Evolutionary conservation across 306 rosid genomes (phyloP).

Genomic region (Spatholobus suberectus): DNA sequence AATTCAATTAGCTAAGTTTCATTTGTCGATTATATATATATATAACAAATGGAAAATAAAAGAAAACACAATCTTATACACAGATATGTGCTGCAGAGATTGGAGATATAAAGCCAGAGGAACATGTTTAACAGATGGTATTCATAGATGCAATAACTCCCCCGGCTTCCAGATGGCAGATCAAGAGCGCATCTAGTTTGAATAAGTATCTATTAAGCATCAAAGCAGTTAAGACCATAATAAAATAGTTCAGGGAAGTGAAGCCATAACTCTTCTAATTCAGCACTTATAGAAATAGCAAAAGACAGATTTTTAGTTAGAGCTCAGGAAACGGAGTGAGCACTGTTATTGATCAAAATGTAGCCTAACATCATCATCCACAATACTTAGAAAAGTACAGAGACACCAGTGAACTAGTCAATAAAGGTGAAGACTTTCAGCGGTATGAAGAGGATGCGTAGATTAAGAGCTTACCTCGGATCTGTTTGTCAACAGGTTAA

Average conservation of each 20-base stretch:
- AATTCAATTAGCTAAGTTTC: conserved; percentile 30
- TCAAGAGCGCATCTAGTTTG: too few species aligned
- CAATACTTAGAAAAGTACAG: too few species aligned
- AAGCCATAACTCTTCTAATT: conserved; percentile 8
- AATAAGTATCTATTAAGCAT: conserved; percentile 77
- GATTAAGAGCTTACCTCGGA: too few species aligned
- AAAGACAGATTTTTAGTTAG: conserved; percentile 22
- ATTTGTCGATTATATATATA: neutral
- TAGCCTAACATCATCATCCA: conserved; percentile 94
- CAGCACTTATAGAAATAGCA: neutral
- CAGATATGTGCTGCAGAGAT: conserved; percentile 5
- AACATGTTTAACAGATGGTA: conserved; percentile 78
- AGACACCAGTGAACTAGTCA: too few species aligned
- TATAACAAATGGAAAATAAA: conserved; percentile 19
- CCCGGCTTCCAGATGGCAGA: conserved; percentile 94
- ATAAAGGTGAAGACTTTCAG: too few species aligned
- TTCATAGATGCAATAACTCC: conserved; percentile 94
- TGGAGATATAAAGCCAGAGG: conserved; percentile 12
- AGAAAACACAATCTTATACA: conserved; percentile 23
- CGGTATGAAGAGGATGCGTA: too few species aligned
- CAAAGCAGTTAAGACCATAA: conserved; percentile 39
- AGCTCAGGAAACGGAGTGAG: conserved; percentile 81
- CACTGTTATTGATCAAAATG: conserved; percentile 93
- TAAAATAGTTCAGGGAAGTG: conserved; percentile 15
- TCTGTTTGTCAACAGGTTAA: too few species aligned